These are phyloP conservation scores for Zhuliangozyma parablackwelliae DNA, from an alignment of 1,139 yeast species.

Conservation along the genomic window DNA sequence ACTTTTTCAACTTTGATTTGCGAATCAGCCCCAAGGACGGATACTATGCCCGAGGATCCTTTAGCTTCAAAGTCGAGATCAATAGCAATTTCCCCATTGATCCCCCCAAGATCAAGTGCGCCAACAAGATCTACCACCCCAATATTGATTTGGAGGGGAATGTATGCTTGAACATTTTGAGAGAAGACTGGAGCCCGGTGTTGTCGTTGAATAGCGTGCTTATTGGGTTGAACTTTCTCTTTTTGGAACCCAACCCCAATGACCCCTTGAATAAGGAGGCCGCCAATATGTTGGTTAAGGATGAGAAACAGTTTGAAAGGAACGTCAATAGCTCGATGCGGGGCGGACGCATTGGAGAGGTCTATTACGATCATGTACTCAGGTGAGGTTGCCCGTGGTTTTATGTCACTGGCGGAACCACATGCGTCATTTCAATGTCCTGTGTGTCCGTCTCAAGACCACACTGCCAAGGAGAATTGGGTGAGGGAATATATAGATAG, in stretches of 20 bases:
- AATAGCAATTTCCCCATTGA: slow-evolving; percentile 82
- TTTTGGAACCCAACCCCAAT: slow-evolving; percentile 84
- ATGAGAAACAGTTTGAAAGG: slow-evolving; percentile 50
- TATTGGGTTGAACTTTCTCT: slow-evolving; percentile 80
- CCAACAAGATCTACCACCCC: slow-evolving; percentile 81
- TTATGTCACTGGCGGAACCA: slow-evolving; percentile 7
- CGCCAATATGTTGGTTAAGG: slow-evolving; percentile 65
- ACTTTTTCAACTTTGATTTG: slow-evolving; percentile 59
- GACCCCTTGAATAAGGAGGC: slow-evolving; percentile 93
- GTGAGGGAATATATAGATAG: not conserved
- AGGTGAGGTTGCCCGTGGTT: too few species aligned
- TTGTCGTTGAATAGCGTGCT: slow-evolving; percentile 75
- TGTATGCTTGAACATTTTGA: slow-evolving; percentile 80
- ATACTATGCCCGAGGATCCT: slow-evolving; percentile 64
- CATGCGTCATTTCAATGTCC: not conserved
- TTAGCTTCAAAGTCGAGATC: slow-evolving; percentile 61
- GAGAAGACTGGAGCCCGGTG: slow-evolving; percentile 98
- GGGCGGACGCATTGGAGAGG: slow-evolving; percentile 63
- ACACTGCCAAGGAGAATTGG: not conserved
- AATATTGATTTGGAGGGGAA: slow-evolving; percentile 89
- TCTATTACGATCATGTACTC: slow-evolving; percentile 58
- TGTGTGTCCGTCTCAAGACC: not conserved
- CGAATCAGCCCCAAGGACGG: slow-evolving; percentile 75
- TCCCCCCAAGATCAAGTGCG: slow-evolving; percentile 80
- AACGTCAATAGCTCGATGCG: slow-evolving; percentile 65